These are phyloP conservation scores for Pythium rhizo-oryzae DNA, from an alignment of 352 stramenopile species.

Conservation along the genomic window DNA sequence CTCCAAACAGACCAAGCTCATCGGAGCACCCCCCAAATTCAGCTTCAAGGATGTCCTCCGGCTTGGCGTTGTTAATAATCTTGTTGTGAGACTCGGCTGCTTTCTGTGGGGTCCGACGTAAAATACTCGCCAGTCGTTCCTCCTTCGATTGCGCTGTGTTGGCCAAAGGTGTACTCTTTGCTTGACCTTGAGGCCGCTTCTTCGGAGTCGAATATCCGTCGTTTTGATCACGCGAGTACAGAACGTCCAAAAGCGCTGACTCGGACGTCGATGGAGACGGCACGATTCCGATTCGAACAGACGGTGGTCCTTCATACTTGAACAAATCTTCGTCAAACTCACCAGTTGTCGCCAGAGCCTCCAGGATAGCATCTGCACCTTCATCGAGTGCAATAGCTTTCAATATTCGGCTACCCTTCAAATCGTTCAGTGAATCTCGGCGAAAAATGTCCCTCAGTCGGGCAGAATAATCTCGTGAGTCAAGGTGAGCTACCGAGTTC, in stretches of 20 bases:
- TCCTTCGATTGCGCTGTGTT: background rate
- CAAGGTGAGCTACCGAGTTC: background rate
- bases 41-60: constrained; percentile 34
- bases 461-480: background rate
- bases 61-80: constrained; percentile 36
- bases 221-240: constrained; percentile 22
- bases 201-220: constrained; percentile 21
- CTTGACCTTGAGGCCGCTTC: constrained; percentile 1
- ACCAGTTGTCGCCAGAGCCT: constrained; percentile 16
- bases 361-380: constrained; percentile 22
- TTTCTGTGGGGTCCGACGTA: constrained; percentile 19
- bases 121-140: constrained; percentile 7
- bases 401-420: constrained; percentile 9
- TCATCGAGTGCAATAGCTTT: constrained; percentile 21
- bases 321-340: constrained; percentile 17
- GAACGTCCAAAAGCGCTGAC: constrained; percentile 15
- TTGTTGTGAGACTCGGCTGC: constrained; percentile 24
- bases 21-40: constrained; percentile 32
- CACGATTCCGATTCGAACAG: background rate
- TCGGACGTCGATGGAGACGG: constrained; percentile 16
- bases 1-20: constrained; percentile 33
- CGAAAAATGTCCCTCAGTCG: constrained; percentile 1
- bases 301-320: background rate
- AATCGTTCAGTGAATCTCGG: background rate
- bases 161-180: background rate